Base-by-base conservation (phyloP, 1,284 basidiomycete genomes). In the Rhodotorula sp. region DNA sequence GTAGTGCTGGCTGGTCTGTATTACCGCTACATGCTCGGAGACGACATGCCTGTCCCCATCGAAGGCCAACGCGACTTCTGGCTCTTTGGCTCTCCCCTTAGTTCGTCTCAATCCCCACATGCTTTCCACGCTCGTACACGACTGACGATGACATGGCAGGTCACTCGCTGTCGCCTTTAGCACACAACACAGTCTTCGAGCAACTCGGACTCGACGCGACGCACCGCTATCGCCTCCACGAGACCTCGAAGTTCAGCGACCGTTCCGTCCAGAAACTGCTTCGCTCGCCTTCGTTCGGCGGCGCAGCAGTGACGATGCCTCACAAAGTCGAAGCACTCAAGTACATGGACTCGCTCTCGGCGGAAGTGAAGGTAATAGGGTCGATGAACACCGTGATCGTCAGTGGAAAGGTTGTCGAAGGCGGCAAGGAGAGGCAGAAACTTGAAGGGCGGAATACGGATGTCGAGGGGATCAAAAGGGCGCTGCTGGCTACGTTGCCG, bases 231-330 rank as follows among this genome's bases (percentile, higher is more conserved):
- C 82, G 84, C 49, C 82, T 90, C 30, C 82, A 91, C 59, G 92
- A 97, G 82, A 90, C 90, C 0, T 46, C 66, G 61, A 30, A 63
- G 6, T 65, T 69, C 55, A 10, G 59, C 48, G 85, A 88, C 24
- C 84, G 86, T 54, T 83, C 94, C 71, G 85, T 85, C 75, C 53
- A 62, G 27, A 81, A 84, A 0, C 83, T 88, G 3, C 82, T 98
- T 22, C 29, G 15, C 10, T 54, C 49, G 13, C 84, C 86, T 0
- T 86, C 88, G 57, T 98, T 98, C 80, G 94, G 94, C 24, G 96
- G 96, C 4, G 94, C 94, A 4, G 92, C 91, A 11, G 92, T 98
- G 36, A 99, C 96, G 4, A 95, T 96, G 74, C 94, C 94, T 5
- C 88, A 89, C 83, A 97, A 97, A 81, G 82, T 94, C 44, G 88